These are phyloP conservation scores for Penicillium macrosclerotiorum DNA, from an alignment of 495 filamentous ascomycete species.

Conservation along the genomic window DNA sequence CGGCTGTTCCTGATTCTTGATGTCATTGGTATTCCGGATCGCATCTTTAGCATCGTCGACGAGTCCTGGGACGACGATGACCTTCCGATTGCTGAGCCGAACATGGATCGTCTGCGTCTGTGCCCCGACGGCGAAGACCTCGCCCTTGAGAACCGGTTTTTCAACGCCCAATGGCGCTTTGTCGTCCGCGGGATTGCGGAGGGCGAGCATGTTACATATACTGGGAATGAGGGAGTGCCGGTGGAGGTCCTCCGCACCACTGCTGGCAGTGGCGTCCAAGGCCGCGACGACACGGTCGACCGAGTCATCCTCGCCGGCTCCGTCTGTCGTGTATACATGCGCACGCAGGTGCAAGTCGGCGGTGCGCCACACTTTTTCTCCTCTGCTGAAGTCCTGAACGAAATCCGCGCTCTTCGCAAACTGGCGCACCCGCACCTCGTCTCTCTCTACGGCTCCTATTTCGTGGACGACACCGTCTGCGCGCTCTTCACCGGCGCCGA, in stretches of 20 bases:
- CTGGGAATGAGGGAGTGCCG: conserved; percentile 75
- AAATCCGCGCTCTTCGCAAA: conserved; percentile 60
- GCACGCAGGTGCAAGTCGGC: conserved; percentile 69
- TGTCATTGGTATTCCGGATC: conserved; percentile 75
- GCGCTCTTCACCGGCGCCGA: conserved; percentile 71
- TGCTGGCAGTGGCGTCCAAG: conserved; percentile 42
- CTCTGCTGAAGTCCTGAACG: conserved; percentile 64
- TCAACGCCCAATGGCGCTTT: conserved; percentile 77
- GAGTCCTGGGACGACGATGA: conserved; percentile 87
- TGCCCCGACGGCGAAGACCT: conserved; percentile 55
- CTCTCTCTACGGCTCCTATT: conserved; percentile 80
- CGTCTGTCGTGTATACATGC: conserved; percentile 54
- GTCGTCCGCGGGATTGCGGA: conserved; percentile 67
- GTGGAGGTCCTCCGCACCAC: conserved; percentile 65
- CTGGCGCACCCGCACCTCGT: conserved; percentile 77
- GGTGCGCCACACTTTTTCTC: conserved; percentile 56
- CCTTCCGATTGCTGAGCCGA: conserved; percentile 72
- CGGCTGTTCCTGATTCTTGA: conserved; percentile 80
- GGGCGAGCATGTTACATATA: conserved; percentile 71
- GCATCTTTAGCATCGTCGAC: conserved; percentile 83
- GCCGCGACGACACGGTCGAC: conserved; percentile 56
- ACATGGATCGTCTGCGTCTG: conserved; percentile 65
- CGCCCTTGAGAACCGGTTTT: conserved; percentile 70
- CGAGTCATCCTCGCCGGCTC: conserved; percentile 58
- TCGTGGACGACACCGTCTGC: conserved; percentile 68